Conservation (phyloP, 331 rosid genomes). For the Quercus phellos region DNA sequence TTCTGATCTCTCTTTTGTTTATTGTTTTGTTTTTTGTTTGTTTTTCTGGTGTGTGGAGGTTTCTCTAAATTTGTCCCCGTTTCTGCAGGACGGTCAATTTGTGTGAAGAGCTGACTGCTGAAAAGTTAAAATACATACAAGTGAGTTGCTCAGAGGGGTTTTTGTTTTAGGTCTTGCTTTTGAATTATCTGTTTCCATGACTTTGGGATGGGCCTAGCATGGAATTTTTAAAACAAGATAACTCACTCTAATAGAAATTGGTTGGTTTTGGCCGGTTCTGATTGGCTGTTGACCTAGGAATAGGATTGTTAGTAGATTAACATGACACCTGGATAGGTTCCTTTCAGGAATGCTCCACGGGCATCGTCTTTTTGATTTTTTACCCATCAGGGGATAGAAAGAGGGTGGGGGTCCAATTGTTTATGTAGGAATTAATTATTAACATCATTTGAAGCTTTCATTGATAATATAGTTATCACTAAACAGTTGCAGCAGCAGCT, state of each 20-base stretch:
- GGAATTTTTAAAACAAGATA: neutral
- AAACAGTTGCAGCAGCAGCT: slow-evolving; percentile 86
- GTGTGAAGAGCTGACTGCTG: slow-evolving; percentile 73
- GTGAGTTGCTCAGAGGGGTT: slow-evolving; percentile 40
- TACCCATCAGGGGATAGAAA: neutral
- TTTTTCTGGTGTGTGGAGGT: slow-evolving; percentile 4
- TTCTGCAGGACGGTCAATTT: slow-evolving; percentile 66
- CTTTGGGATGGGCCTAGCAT: neutral
- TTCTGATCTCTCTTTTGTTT: neutral
- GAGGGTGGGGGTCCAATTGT: neutral
- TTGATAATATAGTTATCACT: slow-evolving; percentile 11
- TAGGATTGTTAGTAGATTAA: neutral
- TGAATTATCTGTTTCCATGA: neutral
- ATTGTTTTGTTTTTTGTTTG: neutral
- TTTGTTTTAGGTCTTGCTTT: neutral
- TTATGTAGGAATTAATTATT: neutral
- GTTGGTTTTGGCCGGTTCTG: neutral
- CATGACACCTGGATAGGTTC: neutral
- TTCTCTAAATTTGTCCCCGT: neutral
- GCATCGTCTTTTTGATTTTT: neutral
- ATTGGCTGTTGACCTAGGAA: neutral
- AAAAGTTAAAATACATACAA: slow-evolving; percentile 72
- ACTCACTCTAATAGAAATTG: neutral
- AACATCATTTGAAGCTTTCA: neutral
- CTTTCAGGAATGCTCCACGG: neutral